Evolutionary conservation across 1,139 yeast species (phyloP).

Genomic region (Candida sanyaensis): DNA sequence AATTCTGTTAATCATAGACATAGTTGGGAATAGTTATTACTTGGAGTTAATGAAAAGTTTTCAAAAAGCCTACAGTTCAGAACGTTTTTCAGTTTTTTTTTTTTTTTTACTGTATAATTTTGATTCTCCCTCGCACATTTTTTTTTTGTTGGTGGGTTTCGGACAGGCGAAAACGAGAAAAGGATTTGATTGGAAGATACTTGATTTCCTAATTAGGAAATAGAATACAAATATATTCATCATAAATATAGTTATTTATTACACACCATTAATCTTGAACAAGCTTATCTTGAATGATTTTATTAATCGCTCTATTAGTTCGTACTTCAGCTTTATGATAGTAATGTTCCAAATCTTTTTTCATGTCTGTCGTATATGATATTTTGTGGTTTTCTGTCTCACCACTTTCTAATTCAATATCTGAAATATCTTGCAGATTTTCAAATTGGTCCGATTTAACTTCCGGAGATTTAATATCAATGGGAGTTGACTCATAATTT

Average conservation of each 20-base stretch:
- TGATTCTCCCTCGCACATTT: neutral
- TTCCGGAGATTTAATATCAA: too few species aligned
- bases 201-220: conserved; percentile 37
- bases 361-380: conserved; percentile 27
- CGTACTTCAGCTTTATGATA: conserved; percentile 27
- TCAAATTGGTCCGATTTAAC: conserved; percentile 6
- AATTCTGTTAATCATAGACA: conserved; percentile 51
- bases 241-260: too few species aligned
- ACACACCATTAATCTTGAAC: neutral
- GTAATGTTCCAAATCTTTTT: conserved; percentile 29
- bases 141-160: conserved; percentile 8
- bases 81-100: conserved; percentile 4
- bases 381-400: conserved; percentile 1
- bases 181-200: conserved; percentile 38
- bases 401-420: neutral
- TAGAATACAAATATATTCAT: conserved; percentile 1
- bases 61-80: neutral
- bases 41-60: conserved; percentile 6
- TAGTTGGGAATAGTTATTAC: conserved; percentile 14
- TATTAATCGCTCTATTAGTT: conserved; percentile 31
- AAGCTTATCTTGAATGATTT: conserved; percentile 23
- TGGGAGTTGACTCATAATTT: neutral
- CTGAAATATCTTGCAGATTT: conserved; percentile 13
- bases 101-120: conserved; percentile 9
- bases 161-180: conserved; percentile 8